Base-by-base conservation (phyloP, 2,329 filamentous ascomycete genomes). In the Venturia nashicola region DNA sequence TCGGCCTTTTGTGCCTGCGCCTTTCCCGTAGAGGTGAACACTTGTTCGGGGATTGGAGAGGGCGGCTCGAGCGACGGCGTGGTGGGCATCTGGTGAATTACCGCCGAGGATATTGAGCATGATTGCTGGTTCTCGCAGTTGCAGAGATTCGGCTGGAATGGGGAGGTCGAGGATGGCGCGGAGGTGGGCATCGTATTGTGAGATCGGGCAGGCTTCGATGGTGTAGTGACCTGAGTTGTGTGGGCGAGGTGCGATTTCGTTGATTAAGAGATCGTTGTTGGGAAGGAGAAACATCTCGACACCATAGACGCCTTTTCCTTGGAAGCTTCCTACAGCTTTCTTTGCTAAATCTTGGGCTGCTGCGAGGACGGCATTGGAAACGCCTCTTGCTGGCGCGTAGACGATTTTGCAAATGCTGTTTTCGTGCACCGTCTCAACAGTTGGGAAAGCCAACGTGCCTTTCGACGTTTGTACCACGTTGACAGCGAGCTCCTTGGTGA, bases 171-270 rank as follows among this genome's bases (percentile, higher is more conserved):
- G 83, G 67, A 99, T 93, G 1, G 93, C 86, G 65, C 87, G 85
- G 11, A 97, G 83, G 72, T 99, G 92, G 1, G 91, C 89, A 73
- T 94, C 91, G 76, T 90, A 99, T 75, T 99, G 94, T 0, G 91
- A 96, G 66, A 93, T 84, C 0, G 87, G 86, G 60, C 94, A 90
- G 4, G 90, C 90, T 77, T 99, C 93, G 68, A 97, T 97, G 2
- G 90, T 96, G 76, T 92, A 93, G 76, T 97, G 94, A 0, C 94
- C 94, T 0, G 90, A 95, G 78, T 97, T 97, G 77, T 97, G 92
- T 61, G 85, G 83, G 46, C 90, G 82, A 14, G 90, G 90, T 0
- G 90, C 90, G 67, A 95, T 88, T 76, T 96, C 91, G 74, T 96
- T 96, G 69, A 97, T 82, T 65, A 95, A 77, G 1, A 96, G 80